Evolutionary conservation across 192 early-diverging fungal species (phyloP), one percentile per base, ranked within the genome.

Genomic region (Mortierella hygrophila): DNA sequence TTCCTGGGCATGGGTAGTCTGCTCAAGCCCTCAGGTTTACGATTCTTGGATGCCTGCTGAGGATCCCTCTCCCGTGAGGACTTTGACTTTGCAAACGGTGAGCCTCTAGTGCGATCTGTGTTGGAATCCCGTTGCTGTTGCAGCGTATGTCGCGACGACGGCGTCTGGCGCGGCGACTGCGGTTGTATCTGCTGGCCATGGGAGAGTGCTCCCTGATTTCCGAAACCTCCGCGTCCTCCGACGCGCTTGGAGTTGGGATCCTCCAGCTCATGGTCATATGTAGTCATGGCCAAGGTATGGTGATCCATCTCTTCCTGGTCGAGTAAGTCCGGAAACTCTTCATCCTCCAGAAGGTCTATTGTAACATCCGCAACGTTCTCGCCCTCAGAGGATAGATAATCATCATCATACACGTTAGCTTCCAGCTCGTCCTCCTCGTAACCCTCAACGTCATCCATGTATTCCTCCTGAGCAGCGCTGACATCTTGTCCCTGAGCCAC

Each of bases 321-420:
- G 46, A 84, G 75, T 13, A 55, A 63, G 68, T 82, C 70, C 18
- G 86, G 86, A 32, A 88, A 88, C 72, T 88, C 86, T 52, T 88
- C 86, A 26, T 88, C 86, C 32, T 88, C 86, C 5, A 84, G 70
- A 5, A 88, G 42, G 40, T 82, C 86, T 32, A 90, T 91, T 42
- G 88, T 90, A 9, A 77, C 87, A 44, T 92, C 89, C 2, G 81
- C 82, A 8, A 82, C 73, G 38, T 88, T 88, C 47, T 91, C 91
- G 35, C 76, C 83, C 8, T 76, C 85, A 37, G 81, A 84, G n/a
- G 76, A 88, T 6, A 72, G 63, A 63, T 76, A 79, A 42, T 85
- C 79, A 68, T 81, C 82, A 29, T 89, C 75, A 26, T 75, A 77
- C 49, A 81, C 76, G 18, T 77, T 79, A 0, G 74, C 84, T 18